Evolutionary conservation across 331 rosid genomes (phyloP).

Genomic region (Acacia pycnantha): DNA sequence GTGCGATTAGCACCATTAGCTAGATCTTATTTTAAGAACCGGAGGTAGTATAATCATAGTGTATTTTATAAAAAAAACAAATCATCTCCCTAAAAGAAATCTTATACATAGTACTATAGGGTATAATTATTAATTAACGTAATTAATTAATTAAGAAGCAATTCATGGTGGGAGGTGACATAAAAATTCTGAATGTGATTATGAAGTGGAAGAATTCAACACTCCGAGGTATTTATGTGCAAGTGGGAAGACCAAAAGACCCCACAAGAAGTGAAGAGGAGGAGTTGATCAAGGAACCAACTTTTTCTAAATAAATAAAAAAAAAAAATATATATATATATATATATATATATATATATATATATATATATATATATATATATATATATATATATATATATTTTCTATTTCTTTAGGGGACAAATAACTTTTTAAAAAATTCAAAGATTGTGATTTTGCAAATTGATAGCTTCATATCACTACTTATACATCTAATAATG

Average conservation of each 20-base stretch:
- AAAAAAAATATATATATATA: too few species aligned
- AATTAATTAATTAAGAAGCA: neutral
- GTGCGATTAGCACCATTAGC: too few species aligned
- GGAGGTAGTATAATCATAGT: neutral
- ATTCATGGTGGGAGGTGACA: neutral
- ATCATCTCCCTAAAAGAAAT: too few species aligned
- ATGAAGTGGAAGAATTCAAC: neutral
- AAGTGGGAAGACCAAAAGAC: constrained; percentile 16
- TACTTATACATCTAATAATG: neutral
- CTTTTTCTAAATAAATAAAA: too few species aligned
- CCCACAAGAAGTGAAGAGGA: constrained; percentile 11
- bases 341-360: too few species aligned
- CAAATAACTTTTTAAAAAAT: constrained; percentile 17
- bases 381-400: neutral
- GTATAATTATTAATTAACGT: neutral
- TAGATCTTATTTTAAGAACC: too few species aligned
- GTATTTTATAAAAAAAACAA: too few species aligned
- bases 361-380: too few species aligned
- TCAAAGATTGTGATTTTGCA: constrained; percentile 32
- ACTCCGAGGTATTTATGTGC: constrained; percentile 7
- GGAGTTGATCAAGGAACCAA: constrained; percentile 11
- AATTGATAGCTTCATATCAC: constrained; percentile 11
- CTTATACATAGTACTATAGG: too few species aligned
- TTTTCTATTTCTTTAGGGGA: neutral
- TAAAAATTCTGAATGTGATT: neutral